Percentiles rank a stretch among this genome's conserved stretches.
Conservation (phyloP, 1,139 yeast species). For the Candida labiduridarum region DNA sequence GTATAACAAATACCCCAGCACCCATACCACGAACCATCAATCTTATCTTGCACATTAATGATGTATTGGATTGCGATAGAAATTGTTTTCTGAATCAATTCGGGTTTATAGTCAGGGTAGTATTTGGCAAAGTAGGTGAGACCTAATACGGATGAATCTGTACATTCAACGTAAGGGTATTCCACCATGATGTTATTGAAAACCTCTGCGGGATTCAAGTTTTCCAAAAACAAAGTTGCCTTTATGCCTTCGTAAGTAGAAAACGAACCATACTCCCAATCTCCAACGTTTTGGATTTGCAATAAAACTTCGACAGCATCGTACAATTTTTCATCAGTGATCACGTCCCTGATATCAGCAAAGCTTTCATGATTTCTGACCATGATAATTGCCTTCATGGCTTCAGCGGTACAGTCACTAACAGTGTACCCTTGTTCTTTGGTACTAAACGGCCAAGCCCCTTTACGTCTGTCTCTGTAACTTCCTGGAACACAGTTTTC, state of each 20-base stretch:
- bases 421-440: constrained; percentile 96
- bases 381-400: constrained; percentile 91
- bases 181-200: constrained; percentile 98
- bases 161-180: constrained; percentile 96
- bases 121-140: constrained; percentile 72
- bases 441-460: constrained; percentile 98
- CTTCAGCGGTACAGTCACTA: constrained; percentile 96
- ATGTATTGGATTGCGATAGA: constrained; percentile 75
- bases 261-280: constrained; percentile 87
- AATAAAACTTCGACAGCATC: constrained; percentile 71
- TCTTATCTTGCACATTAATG: constrained; percentile 56
- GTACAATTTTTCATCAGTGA: constrained; percentile 41
- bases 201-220: constrained; percentile 93
- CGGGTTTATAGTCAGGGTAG: constrained; percentile 63
- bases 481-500: constrained; percentile 78
- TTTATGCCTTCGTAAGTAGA: constrained; percentile 88
- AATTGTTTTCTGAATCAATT: constrained; percentile 68
- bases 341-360: constrained; percentile 31
- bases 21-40: constrained; percentile 97
- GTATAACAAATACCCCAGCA: constrained; percentile 98
- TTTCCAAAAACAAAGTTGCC: constrained; percentile 76
- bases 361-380: constrained; percentile 66
- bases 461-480: constrained; percentile 79
- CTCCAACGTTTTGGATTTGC: constrained; percentile 71
- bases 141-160: constrained; percentile 92